Conservation (phyloP, 2,329 filamentous ascomycete genomes). For the Nemania diffusa region DNA sequence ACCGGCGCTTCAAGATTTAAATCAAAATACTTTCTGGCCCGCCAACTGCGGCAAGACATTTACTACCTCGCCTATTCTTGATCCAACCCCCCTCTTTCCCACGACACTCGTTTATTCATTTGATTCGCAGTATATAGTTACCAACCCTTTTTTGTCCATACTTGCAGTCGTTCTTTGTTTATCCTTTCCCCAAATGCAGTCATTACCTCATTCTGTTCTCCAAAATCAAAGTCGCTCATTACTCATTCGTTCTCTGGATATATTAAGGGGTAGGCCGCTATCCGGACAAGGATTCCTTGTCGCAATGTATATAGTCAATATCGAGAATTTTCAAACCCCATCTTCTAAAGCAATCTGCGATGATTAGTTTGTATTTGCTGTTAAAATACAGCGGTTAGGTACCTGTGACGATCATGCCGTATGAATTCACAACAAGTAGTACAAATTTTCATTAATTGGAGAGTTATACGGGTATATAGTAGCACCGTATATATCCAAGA, state of each 20-base stretch:
- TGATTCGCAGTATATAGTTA: conserved; percentile 29
- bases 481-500: too few species aligned
- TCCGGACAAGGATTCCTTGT: not conserved
- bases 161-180: conserved; percentile 7
- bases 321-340: not conserved
- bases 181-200: not conserved
- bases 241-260: conserved; percentile 10
- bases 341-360: not conserved
- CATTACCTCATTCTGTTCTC: not conserved
- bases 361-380: too few species aligned
- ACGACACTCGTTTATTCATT: conserved; percentile 12
- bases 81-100: not conserved
- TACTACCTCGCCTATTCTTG: not conserved
- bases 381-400: too few species aligned
- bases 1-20: conserved; percentile 32
- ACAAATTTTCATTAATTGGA: too few species aligned
- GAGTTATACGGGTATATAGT: too few species aligned
- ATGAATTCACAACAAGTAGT: too few species aligned
- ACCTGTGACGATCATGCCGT: not conserved
- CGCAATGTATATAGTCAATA: conserved; percentile 24
- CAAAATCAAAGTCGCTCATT: conserved; percentile 5
- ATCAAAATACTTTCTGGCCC: not conserved
- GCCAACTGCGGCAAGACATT: not conserved
- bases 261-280: not conserved
- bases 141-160: not conserved